Conservation (phyloP, 345 rosid genomes). For the Pugionium cornutum region DNA sequence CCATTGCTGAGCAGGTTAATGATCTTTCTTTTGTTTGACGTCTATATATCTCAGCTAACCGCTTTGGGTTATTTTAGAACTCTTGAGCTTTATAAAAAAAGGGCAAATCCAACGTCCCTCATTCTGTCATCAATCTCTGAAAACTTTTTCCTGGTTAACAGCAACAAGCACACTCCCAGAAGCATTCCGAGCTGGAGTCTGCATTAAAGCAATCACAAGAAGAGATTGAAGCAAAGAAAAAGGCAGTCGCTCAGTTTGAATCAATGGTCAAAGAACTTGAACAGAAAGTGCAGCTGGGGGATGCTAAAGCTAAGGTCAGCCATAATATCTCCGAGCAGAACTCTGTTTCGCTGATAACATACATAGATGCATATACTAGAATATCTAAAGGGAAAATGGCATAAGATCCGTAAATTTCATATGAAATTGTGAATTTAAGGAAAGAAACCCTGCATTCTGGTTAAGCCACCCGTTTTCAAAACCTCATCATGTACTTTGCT, state of each 20-base stretch:
- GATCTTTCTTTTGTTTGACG: conserved; percentile 18
- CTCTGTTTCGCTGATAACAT: conserved; percentile 5
- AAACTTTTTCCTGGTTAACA: conserved; percentile 39
- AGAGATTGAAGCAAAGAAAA: conserved; percentile 68
- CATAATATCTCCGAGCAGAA: conserved; percentile 5
- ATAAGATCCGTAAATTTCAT: neutral
- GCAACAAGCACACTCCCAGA: conserved; percentile 53
- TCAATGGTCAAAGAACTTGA: conserved; percentile 63
- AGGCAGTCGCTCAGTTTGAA: conserved; percentile 51
- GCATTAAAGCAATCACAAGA: conserved; percentile 60
- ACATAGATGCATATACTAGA: neutral
- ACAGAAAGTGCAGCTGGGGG: conserved; percentile 62
- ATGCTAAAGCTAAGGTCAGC: conserved; percentile 69
- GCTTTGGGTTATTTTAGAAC: neutral
- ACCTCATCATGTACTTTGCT: neutral
- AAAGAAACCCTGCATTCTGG: conserved; percentile 2
- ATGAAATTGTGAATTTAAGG: neutral
- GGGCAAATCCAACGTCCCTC: conserved; percentile 2
- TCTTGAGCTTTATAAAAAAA: neutral
- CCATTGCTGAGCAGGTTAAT: conserved; percentile 57
- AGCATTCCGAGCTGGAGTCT: conserved; percentile 56
- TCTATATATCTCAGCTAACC: conserved; percentile 20
- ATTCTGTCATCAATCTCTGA: conserved; percentile 18
- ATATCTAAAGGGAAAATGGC: neutral
- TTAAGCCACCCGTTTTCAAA: neutral